A percentile compares a stretch with the other conserved stretches of the same genome.
Conservation (phyloP, 1,139 yeast genomes). For the Martiniozyma asiatica region DNA sequence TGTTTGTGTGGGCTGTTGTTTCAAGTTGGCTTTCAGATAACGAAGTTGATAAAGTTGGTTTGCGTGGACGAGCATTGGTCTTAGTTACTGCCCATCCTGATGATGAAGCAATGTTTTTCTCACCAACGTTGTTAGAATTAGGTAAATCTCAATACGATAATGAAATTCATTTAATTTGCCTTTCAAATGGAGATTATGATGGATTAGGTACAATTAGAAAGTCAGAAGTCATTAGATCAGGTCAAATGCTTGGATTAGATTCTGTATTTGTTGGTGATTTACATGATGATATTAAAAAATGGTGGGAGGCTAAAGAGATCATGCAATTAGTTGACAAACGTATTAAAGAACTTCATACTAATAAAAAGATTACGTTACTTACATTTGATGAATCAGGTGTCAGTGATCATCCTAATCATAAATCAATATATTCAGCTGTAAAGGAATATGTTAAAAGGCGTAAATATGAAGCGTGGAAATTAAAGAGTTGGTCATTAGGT, state of each 20-base stretch:
- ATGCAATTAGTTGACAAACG: conserved; percentile 13
- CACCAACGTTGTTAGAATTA: conserved; percentile 60
- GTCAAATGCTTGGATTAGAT: conserved; percentile 39
- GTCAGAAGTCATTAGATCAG: conserved; percentile 47
- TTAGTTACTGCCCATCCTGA: conserved; percentile 90
- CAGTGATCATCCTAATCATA: conserved; percentile 80
- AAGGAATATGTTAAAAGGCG: conserved; percentile 21
- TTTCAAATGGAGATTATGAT: conserved; percentile 68
- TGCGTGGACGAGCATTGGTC: too few species aligned
- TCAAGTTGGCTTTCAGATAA: too few species aligned
- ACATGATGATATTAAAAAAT: conserved; percentile 61
- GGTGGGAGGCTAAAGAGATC: conserved; percentile 48
- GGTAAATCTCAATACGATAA: conserved; percentile 38
- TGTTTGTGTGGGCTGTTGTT: too few species aligned
- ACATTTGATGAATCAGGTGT: conserved; percentile 82
- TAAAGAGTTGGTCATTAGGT: conserved; percentile 32
- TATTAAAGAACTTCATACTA: conserved; percentile 7
- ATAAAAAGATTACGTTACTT: conserved; percentile 30
- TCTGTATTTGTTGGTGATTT: conserved; percentile 41
- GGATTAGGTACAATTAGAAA: conserved; percentile 57
- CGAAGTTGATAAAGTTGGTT: too few species aligned
- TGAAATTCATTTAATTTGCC: conserved; percentile 49
- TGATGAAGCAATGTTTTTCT: conserved; percentile 96
- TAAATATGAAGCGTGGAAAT: conserved; percentile 15
- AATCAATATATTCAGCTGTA: conserved; percentile 50